Evolutionary conservation across 192 early-diverging fungal species (phyloP), one percentile per base, ranked within the genome.

Genomic region (Coemansia sp.): DNA sequence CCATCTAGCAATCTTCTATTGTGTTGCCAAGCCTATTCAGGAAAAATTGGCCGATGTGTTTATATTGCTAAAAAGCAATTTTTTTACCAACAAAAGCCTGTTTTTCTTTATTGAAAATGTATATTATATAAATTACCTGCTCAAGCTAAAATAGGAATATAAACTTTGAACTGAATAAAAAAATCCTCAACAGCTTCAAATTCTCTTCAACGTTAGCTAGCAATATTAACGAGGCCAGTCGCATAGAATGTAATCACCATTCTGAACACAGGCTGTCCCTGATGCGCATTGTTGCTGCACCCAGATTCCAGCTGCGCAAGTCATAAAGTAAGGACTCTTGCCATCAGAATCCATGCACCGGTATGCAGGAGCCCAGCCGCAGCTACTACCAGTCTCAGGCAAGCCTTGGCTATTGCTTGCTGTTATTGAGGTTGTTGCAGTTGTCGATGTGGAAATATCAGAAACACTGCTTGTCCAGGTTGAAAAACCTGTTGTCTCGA

Each of bases 211-310:
- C n/a, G n/a, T n/a, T n/a, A n/a, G n/a, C n/a, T n/a, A n/a, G n/a
- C n/a, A n/a, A n/a, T 52, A 14, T 64, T 69, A 80, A 51, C 64
- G 67, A 6, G 71, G 68, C 61, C 66, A 80, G 56, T 74, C 77
- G 33, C 77, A 80, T 17, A 71, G 68, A 25, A 80, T 71, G 34
- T 57, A 64, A 25, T 73, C 59, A 20, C 68, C 68, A 36, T 68
- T 74, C 28, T 80, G 77, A 0, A 71, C 57, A 54, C 77, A 80
- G 5, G 72, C 62, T 2, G 77, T 80, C 7, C 77, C 77, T 7
- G 72, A 12, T 20, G 68, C 68, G 34, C 77, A 80, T 18, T 71
- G 68, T 31, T 74, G 77, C 17, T 63, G 61, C 8, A 80, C 52
- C 77, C 77, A 80, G 11, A 63, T 28, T 11, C 77, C 77, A 8